Evolutionary conservation across 169 alveolate genomes (phyloP), one percentile per base, ranked within the genome.

Genomic region (Eimeria mitis): DNA sequence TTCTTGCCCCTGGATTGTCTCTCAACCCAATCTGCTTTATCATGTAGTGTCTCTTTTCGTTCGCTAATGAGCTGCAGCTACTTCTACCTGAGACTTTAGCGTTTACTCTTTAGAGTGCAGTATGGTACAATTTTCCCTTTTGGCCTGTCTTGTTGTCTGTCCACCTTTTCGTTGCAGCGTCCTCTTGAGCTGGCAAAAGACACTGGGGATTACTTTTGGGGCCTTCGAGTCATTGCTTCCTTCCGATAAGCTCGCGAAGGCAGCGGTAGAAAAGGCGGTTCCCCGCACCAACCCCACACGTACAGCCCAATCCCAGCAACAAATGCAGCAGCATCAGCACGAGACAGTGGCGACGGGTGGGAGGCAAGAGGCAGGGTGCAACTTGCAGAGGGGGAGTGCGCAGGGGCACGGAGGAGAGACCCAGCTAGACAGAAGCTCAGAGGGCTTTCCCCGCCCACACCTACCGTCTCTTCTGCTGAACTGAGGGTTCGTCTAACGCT

Each of bases 121-220:
- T 23, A 31, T 6, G 59, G n/a, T n/a, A n/a, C n/a, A n/a, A n/a
- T 5, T 52, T 13, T 52, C 13, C 59, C 21, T 8, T 16, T 59
- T 59, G 70, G 21, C 31, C 70, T 23, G 28, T 59, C 23, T 8
- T 34, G 76, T 3, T 13, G 34, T 28, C 79, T 3, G 37, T 70
- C 7, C 47, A 16, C 16, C 79, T 11, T 37, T 25, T 49, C 19
- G 65, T 16, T 54, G 75, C 90, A 83, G 90, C n/a, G 63, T 54
- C 54, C 76, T 83, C 28, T 8, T n/a, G 76, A 42, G 90, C 71
- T 83, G 90, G 90, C 76, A 49, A 31, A 42, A 31, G 76, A 25
- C 90, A 4, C 90, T 83, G 90, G 90, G 90, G 25, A 54, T 83
- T 68, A 28, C 90, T 34, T 83, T 83, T 56, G 76, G 23, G 76